Base-by-base conservation (phyloP, 805 yeast genomes). In the Candida khao-thaluensis region DNA sequence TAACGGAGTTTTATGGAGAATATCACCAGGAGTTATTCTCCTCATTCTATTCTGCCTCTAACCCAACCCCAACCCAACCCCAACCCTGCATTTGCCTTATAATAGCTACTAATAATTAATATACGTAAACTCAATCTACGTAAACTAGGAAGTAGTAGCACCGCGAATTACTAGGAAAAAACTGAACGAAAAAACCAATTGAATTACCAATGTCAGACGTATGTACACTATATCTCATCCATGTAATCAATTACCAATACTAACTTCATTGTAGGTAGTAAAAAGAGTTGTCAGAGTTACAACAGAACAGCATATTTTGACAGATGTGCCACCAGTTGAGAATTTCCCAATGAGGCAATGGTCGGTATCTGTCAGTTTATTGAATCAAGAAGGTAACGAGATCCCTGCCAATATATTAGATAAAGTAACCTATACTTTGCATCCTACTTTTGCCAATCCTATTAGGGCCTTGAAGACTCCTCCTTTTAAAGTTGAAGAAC, bases 311-410 rank as follows among this genome's bases (percentile, higher is more conserved):
- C 83, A 82, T 55, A 74, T 91, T 48, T 67, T 88, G 46, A 80
- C 81, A 44, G 95, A 85, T 53, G 79, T 82, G 17, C 85, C 95
- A 10, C 82, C 90, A 11, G 93, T 85, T 41, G 89, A 85, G 50
- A 95, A 87, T 59, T 91, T 84, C 59, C 98, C 99, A 12, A 83
- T 91, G 85, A 82, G 98, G 58, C 80, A 81, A 62, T 91, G 99
- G 99, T 76, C 85, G 33, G 82, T 93, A 48, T 80, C 82, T 58
- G 76, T 93, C 35, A 64, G 77, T 28, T 62, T 89, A 56, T 72
- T 93, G 44, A 90, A 89, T 52, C 82, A 81, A 44, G 77, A 79
- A 42, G 96, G 96, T 14, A 76, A 81, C 42, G 91, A 83, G 52
- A 71, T 85, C 33, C 91, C 96, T 10, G 97, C 97, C 2, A 79